Base-by-base conservation (phyloP, 2,329 filamentous ascomycete species). In the Aureobasidium sp. region DNA sequence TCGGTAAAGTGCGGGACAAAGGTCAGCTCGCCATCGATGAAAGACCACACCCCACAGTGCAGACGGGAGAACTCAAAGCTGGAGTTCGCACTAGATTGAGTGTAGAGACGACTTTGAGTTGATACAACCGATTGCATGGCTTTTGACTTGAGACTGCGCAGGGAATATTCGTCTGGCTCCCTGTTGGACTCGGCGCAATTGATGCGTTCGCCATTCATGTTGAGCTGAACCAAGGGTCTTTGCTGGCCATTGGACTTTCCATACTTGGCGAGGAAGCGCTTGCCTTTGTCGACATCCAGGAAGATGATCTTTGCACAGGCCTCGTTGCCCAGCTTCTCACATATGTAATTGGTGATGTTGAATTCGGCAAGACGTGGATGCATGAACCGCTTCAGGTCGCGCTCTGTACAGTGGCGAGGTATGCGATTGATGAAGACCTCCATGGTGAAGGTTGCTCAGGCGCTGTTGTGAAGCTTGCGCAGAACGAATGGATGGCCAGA, bases 371-470 rank as follows among this genome's bases (percentile, higher is more conserved):
- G 67, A 15, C 69, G 67, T 0, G 70, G 68, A 19, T 69, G 67
- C 15, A 82, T 72, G 49, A 73, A 75, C 0, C 71, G 64, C 17
- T 69, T 67, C 11, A 82, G 63, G 42, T 76, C 70, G 29, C 75
- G 71, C 17, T 75, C 69, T 10, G 75, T 80, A 29, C 73, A 67
- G 21, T 75, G 67, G 2, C 65, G 35, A 1, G 78, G 77, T 0
- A 82, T 65, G 51, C 75, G 74, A 13, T 68, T 67, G 10, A 80
- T 67, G 65, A 78, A 74, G 35, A 81, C 71, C 60, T 81, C 78
- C 79, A 81, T 79, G 62, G 13, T 45, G 13, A 7, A 23, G 27
- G 21, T 35, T 15, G 53, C 29, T 43, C 11, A 17, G 1, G 11
- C n/a, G 9, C 29, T 21, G 21, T 43, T 6, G 8, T 13, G 40